phyloP scores from a whole-genome alignment of 768 basidiomycete species.

The Psilocybe azurescens region DNA sequence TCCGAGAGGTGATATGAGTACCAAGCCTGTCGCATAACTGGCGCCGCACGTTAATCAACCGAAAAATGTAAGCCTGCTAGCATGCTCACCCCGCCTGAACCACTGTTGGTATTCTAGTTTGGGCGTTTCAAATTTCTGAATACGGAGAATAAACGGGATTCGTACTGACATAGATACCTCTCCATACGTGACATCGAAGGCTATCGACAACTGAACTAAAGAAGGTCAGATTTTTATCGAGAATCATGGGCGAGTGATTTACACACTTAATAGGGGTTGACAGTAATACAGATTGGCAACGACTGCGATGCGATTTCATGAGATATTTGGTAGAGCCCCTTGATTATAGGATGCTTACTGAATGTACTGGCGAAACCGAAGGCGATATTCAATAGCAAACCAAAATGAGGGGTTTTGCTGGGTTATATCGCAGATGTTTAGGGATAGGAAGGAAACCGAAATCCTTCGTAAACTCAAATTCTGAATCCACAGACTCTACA shows the following conservation, averaged over 20 bases:
- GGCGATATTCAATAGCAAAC: slow-evolving; percentile 53
- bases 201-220: slow-evolving; percentile 44
- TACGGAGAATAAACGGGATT: not conserved
- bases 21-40: slow-evolving; percentile 75
- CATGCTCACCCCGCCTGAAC: slow-evolving; percentile 65
- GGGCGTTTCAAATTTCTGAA: not conserved
- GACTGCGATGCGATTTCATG: slow-evolving; percentile 36
- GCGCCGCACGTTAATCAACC: not conserved
- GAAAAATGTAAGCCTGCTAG: not conserved
- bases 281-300: slow-evolving; percentile 84
- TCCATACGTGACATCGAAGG: slow-evolving; percentile 41
- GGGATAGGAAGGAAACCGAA: slow-evolving; percentile 74
- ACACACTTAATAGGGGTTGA: slow-evolving; percentile 69
- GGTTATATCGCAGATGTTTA: slow-evolving; percentile 53
- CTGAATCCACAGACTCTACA: not conserved
- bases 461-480: slow-evolving; percentile 34
- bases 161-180: slow-evolving; percentile 42
- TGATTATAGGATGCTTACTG: slow-evolving; percentile 33
- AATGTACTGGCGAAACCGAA: slow-evolving; percentile 73
- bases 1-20: slow-evolving; percentile 82
- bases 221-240: not conserved
- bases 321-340: not conserved
- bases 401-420: slow-evolving; percentile 59
- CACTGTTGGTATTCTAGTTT: slow-evolving; percentile 62
- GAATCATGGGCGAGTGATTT: too few species aligned